A percentile compares a stretch with the other conserved stretches of the same genome.
Evolutionary conservation across 768 basidiomycete genomes (phyloP).

Genomic region (Pilatotrama ljubarskyi): DNA sequence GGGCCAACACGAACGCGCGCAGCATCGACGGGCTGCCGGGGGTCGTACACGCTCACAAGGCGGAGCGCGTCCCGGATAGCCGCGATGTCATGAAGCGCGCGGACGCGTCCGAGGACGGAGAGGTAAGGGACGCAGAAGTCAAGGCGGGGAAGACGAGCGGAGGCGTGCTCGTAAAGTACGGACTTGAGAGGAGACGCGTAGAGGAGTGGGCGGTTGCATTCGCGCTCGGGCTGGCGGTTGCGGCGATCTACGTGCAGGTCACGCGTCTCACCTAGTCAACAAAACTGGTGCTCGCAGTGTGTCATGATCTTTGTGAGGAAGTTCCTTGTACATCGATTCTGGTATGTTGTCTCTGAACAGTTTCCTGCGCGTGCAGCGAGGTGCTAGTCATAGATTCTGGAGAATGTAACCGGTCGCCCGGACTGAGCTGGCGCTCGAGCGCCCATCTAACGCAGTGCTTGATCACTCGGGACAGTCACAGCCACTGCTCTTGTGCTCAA

Average conservation of each 20-base stretch:
- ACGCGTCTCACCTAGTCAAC: background rate
- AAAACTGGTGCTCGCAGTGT: too few relatives aligned
- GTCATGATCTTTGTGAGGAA: too few relatives aligned
- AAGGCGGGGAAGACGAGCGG: background rate
- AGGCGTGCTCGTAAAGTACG: background rate
- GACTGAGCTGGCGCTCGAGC: too few relatives aligned
- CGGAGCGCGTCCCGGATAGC: background rate
- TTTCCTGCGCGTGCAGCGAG: too few relatives aligned
- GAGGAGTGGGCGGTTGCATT: constrained; percentile 31
- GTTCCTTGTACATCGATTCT: too few relatives aligned
- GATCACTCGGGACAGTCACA: too few relatives aligned
- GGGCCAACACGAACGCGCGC: constrained; percentile 47
- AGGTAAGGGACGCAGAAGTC: background rate
- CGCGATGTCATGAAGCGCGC: constrained; percentile 21
- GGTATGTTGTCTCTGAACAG: too few relatives aligned
- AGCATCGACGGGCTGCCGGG: constrained; percentile 63
- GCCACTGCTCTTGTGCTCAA: too few relatives aligned
- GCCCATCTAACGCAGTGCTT: too few relatives aligned
- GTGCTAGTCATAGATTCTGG: too few relatives aligned
- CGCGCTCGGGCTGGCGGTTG: constrained; percentile 31
- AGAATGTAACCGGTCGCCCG: too few relatives aligned
- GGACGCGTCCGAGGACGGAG: constrained; percentile 9
- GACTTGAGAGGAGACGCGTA: background rate
- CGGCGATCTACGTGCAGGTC: constrained; percentile 16
- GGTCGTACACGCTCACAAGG: constrained; percentile 35